Percentiles rank a stretch among this genome's conserved stretches.
Evolutionary conservation across 108 stramenopile genomes (phyloP).

Genomic region (Pseudonitzschia pungens): DNA sequence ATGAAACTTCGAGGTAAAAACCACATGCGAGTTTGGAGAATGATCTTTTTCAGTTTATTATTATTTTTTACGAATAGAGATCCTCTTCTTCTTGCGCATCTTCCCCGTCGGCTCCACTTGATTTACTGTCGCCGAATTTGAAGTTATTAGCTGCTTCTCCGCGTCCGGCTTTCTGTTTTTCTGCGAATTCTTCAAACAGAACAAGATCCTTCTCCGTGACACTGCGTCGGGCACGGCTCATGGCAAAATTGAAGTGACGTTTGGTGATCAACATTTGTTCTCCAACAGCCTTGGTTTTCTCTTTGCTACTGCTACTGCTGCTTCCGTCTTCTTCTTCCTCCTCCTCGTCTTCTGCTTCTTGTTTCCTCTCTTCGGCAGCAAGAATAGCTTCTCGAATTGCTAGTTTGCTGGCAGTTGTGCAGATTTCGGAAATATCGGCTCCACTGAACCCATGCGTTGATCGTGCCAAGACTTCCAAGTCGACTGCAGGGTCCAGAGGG

Average conservation of each 20-base stretch:
- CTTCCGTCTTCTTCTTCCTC: constrained; percentile 55
- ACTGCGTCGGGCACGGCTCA: constrained; percentile 86
- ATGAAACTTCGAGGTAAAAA: no score
- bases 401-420: constrained; percentile 88
- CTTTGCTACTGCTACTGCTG: constrained; percentile 15
- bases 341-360: constrained; percentile 55
- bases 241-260: constrained; percentile 93
- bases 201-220: constrained; percentile 92
- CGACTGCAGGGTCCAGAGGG: constrained; percentile 79
- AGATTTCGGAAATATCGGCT: constrained; percentile 96
- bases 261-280: constrained; percentile 69
- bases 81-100: constrained; percentile 43
- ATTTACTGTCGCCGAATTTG: constrained; percentile 64
- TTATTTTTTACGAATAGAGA: constrained; percentile 49
- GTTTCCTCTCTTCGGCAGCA: constrained; percentile 57
- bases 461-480: constrained; percentile 82
- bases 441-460: constrained; percentile 93
- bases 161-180: constrained; percentile 86
- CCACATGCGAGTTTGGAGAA: background rate
- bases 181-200: constrained; percentile 90
- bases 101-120: constrained; percentile 32
- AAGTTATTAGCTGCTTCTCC: constrained; percentile 87
- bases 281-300: constrained; percentile 23
- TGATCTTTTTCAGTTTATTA: background rate
- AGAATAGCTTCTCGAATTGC: constrained; percentile 93